Evolutionary conservation across 106 monocot species (phyloP).

Genomic region (Apostasia ramifera): DNA sequence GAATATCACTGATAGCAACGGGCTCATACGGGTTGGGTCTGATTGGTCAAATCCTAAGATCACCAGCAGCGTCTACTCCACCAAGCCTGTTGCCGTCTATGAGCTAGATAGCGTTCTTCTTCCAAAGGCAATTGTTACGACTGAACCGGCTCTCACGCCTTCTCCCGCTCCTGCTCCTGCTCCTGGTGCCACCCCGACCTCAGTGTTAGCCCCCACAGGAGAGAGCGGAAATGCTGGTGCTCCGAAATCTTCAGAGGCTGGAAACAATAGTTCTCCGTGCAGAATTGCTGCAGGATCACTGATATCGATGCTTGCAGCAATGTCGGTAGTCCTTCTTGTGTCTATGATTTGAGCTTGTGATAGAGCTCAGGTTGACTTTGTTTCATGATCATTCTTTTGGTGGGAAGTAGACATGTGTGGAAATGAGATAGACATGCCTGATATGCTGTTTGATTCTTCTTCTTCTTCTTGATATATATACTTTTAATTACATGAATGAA

Average conservation of each 20-base stretch:
- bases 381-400: background rate
- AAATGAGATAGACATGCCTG: too few relatives aligned
- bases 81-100: constrained; percentile 64
- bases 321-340: background rate
- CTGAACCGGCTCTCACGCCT: constrained; percentile 31
- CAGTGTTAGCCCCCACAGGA: background rate
- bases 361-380: background rate
- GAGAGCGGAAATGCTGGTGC: background rate
- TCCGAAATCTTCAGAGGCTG: constrained; percentile 3
- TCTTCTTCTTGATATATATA: too few relatives aligned
- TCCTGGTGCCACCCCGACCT: constrained; percentile 19
- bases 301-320: background rate
- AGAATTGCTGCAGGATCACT: background rate
- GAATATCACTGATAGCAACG: constrained; percentile 58
- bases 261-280: background rate
- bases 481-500: too few relatives aligned
- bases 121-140: constrained; percentile 59
- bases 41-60: constrained; percentile 74
- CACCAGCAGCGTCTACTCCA: constrained; percentile 79
- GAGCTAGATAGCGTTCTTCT: constrained; percentile 65
- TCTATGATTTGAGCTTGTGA: background rate
- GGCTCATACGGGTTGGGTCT: constrained; percentile 42
- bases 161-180: constrained; percentile 58
- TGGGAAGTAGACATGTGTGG: too few relatives aligned
- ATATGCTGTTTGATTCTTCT: too few relatives aligned